Conservation (phyloP, 169 alveolate species). For the Theileria parva region DNA sequence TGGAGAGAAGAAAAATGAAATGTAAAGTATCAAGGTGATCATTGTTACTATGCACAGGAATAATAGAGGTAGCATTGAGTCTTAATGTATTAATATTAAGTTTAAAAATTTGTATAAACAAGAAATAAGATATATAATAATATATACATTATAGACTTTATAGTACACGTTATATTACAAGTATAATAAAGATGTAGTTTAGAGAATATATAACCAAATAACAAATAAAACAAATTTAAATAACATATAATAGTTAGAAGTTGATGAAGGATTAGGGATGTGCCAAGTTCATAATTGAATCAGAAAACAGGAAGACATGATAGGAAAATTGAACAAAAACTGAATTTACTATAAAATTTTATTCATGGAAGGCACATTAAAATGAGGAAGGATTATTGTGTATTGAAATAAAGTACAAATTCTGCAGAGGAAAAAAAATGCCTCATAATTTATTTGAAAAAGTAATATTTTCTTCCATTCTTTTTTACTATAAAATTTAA, state of each 20-base stretch:
- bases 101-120: background rate
- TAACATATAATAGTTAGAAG: background rate
- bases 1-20: constrained; percentile 5
- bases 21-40: background rate
- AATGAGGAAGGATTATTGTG: background rate
- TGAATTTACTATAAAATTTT: background rate
- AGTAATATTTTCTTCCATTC: background rate
- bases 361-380: background rate
- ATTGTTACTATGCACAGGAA: background rate
- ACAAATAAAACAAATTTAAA: background rate
- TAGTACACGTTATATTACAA: background rate
- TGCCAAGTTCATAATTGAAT: background rate
- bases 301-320: background rate
- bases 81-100: no score
- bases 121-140: background rate
- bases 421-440: background rate
- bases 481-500: background rate
- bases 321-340: no score
- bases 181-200: background rate
- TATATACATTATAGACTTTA: no score
- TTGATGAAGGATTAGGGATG: background rate
- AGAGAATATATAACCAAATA: background rate
- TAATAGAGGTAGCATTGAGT: background rate
- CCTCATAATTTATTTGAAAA: constrained; percentile 5
- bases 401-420: no score